phyloP scores from a whole-genome alignment of 257 asterid species.

The Fraxinus excelsior region DNA sequence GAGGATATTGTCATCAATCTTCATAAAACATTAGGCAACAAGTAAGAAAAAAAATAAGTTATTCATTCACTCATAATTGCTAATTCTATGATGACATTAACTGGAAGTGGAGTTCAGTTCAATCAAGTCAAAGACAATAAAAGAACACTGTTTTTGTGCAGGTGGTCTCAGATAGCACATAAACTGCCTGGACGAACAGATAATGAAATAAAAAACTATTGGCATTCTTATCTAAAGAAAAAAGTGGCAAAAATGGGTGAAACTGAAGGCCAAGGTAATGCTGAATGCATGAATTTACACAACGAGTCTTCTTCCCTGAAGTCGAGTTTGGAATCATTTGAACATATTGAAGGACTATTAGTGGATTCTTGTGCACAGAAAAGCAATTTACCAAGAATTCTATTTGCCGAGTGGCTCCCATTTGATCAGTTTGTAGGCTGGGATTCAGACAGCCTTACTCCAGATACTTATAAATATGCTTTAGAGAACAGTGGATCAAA shows the following conservation, averaged over 20 bases:
- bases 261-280: conserved; percentile 21
- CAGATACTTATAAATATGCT: too few species aligned
- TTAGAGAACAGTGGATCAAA: conserved; percentile 19
- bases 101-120: too few species aligned
- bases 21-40: conserved; percentile 79
- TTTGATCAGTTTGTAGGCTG: conserved; percentile 43
- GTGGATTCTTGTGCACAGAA: conserved; percentile 29
- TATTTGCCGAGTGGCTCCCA: conserved; percentile 80
- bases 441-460: conserved; percentile 16
- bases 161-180: conserved; percentile 82
- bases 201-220: conserved; percentile 70
- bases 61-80: background rate
- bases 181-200: conserved; percentile 79
- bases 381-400: conserved; percentile 54
- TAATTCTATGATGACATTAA: too few species aligned
- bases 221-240: conserved; percentile 84
- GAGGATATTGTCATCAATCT: conserved; percentile 58
- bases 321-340: conserved; percentile 37
- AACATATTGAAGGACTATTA: conserved; percentile 32
- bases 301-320: conserved; percentile 26
- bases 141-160: conserved; percentile 11
- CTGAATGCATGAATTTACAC: conserved; percentile 3
- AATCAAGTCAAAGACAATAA: too few species aligned
- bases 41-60: conserved; percentile 42
- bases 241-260: conserved; percentile 33